Evolutionary conservation across 2,329 filamentous ascomycete genomes (phyloP).

Genomic region (Aspergillus sp.): DNA sequence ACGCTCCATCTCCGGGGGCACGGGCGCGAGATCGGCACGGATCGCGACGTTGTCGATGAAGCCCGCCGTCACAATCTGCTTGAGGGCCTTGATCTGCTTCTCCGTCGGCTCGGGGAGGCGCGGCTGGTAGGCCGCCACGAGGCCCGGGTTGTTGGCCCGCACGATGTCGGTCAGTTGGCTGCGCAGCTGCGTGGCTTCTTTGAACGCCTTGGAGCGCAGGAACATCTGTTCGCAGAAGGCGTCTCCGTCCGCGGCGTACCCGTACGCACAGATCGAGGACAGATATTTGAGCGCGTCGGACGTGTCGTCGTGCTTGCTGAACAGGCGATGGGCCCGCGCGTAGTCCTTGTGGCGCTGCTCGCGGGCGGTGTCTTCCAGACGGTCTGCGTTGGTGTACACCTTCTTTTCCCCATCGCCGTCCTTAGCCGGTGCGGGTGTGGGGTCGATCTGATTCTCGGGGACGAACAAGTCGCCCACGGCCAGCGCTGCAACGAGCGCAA

Average conservation of each 20-base stretch:
- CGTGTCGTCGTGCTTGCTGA: conserved; percentile 76
- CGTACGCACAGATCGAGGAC: conserved; percentile 83
- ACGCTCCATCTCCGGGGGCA: conserved; percentile 63
- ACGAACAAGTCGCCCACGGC: conserved; percentile 88
- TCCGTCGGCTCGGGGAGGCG: conserved; percentile 61
- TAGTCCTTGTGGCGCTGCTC: conserved; percentile 64
- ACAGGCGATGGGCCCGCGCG: conserved; percentile 72
- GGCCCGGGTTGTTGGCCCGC: conserved; percentile 64
- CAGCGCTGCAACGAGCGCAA: conserved; percentile 83
- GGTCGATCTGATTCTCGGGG: conserved; percentile 73
- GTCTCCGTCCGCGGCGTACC: conserved; percentile 65
- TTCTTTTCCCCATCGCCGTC: conserved; percentile 40
- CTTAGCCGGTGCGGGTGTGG: conserved; percentile 46
- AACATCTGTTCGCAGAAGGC: conserved; percentile 80
- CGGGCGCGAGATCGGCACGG: conserved; percentile 79
- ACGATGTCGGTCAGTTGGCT: conserved; percentile 80
- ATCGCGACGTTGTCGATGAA: conserved; percentile 95
- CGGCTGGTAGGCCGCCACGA: conserved; percentile 40
- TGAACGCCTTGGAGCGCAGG: conserved; percentile 81
- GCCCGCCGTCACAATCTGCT: conserved; percentile 86
- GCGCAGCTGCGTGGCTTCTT: conserved; percentile 80
- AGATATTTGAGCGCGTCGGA: conserved; percentile 90
- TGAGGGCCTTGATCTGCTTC: conserved; percentile 74
- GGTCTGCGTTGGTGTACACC: conserved; percentile 62
- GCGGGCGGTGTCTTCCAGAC: conserved; percentile 68